Base-by-base conservation (phyloP, 2,329 filamentous ascomycete genomes). In the Bretziella fagacearum region DNA sequence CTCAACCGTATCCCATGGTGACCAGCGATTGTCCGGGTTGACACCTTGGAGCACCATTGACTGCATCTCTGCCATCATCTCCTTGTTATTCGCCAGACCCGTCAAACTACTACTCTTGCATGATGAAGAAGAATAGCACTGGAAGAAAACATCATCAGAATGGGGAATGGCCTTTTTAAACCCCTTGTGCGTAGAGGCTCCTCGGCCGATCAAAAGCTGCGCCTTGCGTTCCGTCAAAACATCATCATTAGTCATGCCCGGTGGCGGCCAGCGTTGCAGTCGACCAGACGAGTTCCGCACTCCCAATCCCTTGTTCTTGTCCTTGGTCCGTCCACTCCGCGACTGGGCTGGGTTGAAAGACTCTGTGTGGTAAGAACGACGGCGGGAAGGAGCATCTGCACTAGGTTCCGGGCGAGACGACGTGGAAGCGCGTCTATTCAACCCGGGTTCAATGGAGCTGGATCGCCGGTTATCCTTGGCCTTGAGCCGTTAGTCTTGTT, bases 1-100 rank as follows among this genome's bases (percentile, higher is more conserved):
- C 56, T 86, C 81, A 22, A 85, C 65, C 1, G 80, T 79, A 52
- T 80, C 73, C 81, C 77, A 84, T 2, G 77, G 79, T 58, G 2
- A 58, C 56, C 37, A 71, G 63, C 13, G 62, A 56, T 47, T 51
- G 7, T 51, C 49, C 5, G 49, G 45, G n/a, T 51, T 44, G 5
- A 51, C 41, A 3, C 66, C 65, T 48, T 66, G 62, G 11, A 70
- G 61, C 22, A 66, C 63, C 56, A 76, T 59, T 2, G 70, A 74
- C 65, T 73, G 74, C 54, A 76, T 66, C 59, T 74, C 68, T 6
- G 64, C 68, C 72, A 76, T 76, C 43, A 67, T 59, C 53, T 45
- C 42, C 45, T 45, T 47, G 45, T 48, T 51, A 29, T 51, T 51
- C 26, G 49, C 49, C 17, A 46, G 11, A 10, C 49, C 49, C 4